Conservation (phyloP, 2,329 filamentous ascomycete species). For the Pseudogymnoascus sp. region DNA sequence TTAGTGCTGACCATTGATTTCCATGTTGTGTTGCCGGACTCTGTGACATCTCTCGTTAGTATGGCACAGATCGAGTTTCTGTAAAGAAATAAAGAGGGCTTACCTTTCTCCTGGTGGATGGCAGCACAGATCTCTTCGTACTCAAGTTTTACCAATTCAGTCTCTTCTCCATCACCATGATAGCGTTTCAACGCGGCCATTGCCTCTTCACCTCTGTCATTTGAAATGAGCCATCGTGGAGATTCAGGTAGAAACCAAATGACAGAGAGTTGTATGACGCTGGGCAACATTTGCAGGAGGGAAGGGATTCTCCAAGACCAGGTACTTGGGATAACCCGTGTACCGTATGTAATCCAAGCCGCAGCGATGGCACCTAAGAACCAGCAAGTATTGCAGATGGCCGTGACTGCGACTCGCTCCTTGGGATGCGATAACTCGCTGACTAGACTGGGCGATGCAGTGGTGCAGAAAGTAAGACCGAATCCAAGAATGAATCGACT, state of each 20-base stretch:
- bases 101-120: not conserved
- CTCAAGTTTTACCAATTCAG: not conserved
- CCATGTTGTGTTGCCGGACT: not conserved
- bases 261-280: not conserved
- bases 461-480: conserved; percentile 43
- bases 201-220: not conserved
- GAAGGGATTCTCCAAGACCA: conserved; percentile 34
- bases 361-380: conserved; percentile 38
- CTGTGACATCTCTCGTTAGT: not conserved
- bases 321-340: conserved; percentile 27
- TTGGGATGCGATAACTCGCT: conserved; percentile 46
- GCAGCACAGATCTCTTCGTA: not conserved
- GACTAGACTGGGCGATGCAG: conserved; percentile 41
- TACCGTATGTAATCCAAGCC: conserved; percentile 36
- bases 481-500: conserved; percentile 46
- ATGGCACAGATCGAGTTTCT: not conserved
- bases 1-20: not conserved
- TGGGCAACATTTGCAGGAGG: conserved; percentile 27
- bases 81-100: not conserved
- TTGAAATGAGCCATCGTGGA: not conserved
- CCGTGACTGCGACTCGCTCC: conserved; percentile 43
- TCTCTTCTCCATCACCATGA: conserved; percentile 1
- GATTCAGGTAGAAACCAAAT: not conserved
- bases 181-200: not conserved
- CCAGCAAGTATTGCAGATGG: conserved; percentile 45